Percentiles rank a stretch among this genome's conserved stretches.
Conservation (phyloP, 805 yeast species). For the Blastobotrys peoriensis region DNA sequence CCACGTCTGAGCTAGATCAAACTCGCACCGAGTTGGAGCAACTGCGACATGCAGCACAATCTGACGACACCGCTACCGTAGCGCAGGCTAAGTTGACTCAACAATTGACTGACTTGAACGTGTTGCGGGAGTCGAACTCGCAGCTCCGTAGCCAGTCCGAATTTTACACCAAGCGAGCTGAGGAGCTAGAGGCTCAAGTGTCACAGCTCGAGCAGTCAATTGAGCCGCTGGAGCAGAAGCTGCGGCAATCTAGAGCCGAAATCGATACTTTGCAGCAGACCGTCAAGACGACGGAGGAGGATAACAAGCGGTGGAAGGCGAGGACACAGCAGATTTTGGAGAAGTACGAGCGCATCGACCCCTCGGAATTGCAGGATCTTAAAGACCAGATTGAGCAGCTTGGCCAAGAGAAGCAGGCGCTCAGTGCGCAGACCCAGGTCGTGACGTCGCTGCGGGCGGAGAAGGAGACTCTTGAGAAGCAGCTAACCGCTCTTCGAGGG, state of each 20-base stretch:
- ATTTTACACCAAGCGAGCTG: constrained; percentile 27
- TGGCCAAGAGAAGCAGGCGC: constrained; percentile 5
- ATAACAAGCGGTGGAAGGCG: constrained; percentile 53
- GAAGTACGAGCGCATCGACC: constrained; percentile 43
- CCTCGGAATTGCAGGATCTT: constrained; percentile 37
- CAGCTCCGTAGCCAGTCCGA: constrained; percentile 52
- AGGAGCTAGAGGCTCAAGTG: constrained; percentile 38
- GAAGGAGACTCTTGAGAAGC: not conserved
- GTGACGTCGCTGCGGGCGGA: not conserved
- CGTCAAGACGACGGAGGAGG: constrained; percentile 43
- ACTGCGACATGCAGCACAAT: constrained; percentile 23
- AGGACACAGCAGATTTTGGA: constrained; percentile 44
- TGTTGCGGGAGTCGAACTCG: constrained; percentile 61
- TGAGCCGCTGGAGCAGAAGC: constrained; percentile 40
- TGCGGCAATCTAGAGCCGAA: constrained; percentile 36
- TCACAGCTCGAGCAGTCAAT: constrained; percentile 29
- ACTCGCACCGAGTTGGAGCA: constrained; percentile 42
- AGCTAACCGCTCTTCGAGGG: not conserved
- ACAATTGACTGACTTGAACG: constrained; percentile 55
- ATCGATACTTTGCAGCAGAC: constrained; percentile 46
- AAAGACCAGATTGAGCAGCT: constrained; percentile 29
- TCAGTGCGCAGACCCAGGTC: not conserved
- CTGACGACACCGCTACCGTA: constrained; percentile 15
- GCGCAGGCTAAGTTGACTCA: constrained; percentile 43
- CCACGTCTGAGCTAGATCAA: constrained; percentile 47